Evolutionary conservation across 2,329 filamentous ascomycete genomes (phyloP).

Genomic region (Paramyrothecium roridum): DNA sequence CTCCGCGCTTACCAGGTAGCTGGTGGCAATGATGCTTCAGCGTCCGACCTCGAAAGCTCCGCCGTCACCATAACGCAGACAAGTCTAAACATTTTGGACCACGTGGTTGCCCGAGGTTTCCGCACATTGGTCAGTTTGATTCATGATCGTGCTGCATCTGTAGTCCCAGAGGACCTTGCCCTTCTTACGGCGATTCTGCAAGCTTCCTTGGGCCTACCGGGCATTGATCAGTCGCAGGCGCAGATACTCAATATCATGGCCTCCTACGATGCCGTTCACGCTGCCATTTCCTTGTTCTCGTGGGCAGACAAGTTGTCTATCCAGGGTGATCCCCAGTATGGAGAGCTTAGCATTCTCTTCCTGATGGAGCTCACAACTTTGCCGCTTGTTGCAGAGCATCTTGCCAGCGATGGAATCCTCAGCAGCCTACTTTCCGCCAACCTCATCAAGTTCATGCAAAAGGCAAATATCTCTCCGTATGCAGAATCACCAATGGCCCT

Average conservation of each 20-base stretch:
- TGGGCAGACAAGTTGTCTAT: slow-evolving; percentile 85
- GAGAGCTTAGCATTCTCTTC: slow-evolving; percentile 86
- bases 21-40: slow-evolving; percentile 11
- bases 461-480: slow-evolving; percentile 70
- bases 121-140: slow-evolving; percentile 75
- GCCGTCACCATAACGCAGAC: slow-evolving; percentile 52
- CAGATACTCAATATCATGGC: slow-evolving; percentile 70
- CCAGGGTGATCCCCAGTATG: slow-evolving; percentile 83
- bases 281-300: slow-evolving; percentile 83
- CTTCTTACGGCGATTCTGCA: slow-evolving; percentile 87
- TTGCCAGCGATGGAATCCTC: slow-evolving; percentile 83
- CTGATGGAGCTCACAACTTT: slow-evolving; percentile 83
- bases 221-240: slow-evolving; percentile 66
- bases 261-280: slow-evolving; percentile 71
- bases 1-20: slow-evolving; percentile 60
- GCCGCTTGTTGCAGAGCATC: slow-evolving; percentile 78
- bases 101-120: slow-evolving; percentile 79
- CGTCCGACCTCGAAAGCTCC: slow-evolving; percentile 24
- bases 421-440: slow-evolving; percentile 76
- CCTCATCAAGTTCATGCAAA: slow-evolving; percentile 73
- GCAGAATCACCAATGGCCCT: slow-evolving; percentile 65
- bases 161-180: slow-evolving; percentile 75
- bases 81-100: slow-evolving; percentile 75
- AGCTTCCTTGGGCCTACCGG: slow-evolving; percentile 74
- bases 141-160: slow-evolving; percentile 64